Evolutionary conservation across 2,329 filamentous ascomycete species (phyloP), one percentile per base, ranked within the genome.

Genomic region (Colletotrichum musae): DNA sequence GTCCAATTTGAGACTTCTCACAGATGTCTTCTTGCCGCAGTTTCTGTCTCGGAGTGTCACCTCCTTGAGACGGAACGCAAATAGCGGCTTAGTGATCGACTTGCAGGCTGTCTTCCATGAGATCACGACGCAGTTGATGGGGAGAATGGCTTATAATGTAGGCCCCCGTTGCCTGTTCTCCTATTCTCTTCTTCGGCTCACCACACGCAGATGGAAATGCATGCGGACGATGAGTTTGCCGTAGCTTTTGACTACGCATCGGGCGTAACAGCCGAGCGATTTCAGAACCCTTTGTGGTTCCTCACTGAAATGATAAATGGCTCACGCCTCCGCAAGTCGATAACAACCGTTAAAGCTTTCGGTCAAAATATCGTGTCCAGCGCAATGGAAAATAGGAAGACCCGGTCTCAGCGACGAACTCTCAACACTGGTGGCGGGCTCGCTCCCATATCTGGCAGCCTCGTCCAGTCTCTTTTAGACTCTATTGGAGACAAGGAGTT

Each of bases 211-310:
- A 91, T 91, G 88, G 88, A 92, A 72, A 91, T 92, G 82, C 87
- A 88, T 73, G 84, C 87, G 56, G 83, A 86, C 39, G 87, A 91
- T 69, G 84, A 86, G 2, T 92, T 92, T 75, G 87, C 87, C 4
- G 71, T 82, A 58, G 86, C 88, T 0, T 92, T 92, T 73, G 89
- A 92, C 71, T 84, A 87, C 71, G 89, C 89, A 3, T 91, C 89
- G 0, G 88, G 87, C 0, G 84, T 79, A 9, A 90, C 88, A 0
- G 87, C 88, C 2, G 83, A 88, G 58, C 85, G 90, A 5, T 91
- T 92, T 68, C 89, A 92, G 75, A 92, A 92, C 70, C 90, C 90
- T 0, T 78, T 92, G 0, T 92, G 89, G 87, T 81, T 80, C 45
- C 32, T 90, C 52, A 91, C 87, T 2, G 90, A 92, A 73, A 67